Conservation (phyloP, 1,284 basidiomycete genomes). For the Afroboletus lepidellus region DNA sequence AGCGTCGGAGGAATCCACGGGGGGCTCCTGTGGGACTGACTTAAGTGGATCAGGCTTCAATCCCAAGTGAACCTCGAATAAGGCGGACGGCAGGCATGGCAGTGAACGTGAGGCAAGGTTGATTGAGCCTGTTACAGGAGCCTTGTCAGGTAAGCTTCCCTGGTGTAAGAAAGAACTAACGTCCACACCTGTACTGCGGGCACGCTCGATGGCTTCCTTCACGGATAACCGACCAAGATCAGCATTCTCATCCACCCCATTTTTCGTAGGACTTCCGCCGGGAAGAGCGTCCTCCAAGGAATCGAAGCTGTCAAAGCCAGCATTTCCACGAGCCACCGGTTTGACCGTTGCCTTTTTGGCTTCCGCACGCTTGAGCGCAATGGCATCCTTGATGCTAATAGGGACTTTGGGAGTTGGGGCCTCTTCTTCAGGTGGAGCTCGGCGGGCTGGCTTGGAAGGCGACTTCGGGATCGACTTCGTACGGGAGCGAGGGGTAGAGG, state of each 20-base stretch:
- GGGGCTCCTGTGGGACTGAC: conserved; percentile 61
- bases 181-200: conserved; percentile 65
- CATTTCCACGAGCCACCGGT: conserved; percentile 22
- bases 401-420: conserved; percentile 32
- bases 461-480: conserved; percentile 40
- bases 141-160: conserved; percentile 46
- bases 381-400: conserved; percentile 68
- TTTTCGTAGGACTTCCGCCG: conserved; percentile 27
- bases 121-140: conserved; percentile 53
- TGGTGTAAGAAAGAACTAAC: conserved; percentile 30
- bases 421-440: conserved; percentile 30
- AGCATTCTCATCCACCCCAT: conserved; percentile 47
- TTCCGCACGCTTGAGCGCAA: conserved; percentile 71
- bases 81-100: conserved; percentile 66
- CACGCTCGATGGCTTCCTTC: conserved; percentile 73
- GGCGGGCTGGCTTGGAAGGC: conserved; percentile 35
- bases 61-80: conserved; percentile 78
- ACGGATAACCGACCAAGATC: conserved; percentile 67
- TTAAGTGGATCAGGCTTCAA: conserved; percentile 64
- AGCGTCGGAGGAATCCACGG: conserved; percentile 44
- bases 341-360: conserved; percentile 55
- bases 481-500: conserved; percentile 28
- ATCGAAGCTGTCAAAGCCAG: conserved; percentile 21
- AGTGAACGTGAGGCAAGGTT: conserved; percentile 71
- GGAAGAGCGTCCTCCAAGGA: conserved; percentile 49